Conservation (phyloP, 805 yeast genomes). For the Lipomyces mesembrius region DNA sequence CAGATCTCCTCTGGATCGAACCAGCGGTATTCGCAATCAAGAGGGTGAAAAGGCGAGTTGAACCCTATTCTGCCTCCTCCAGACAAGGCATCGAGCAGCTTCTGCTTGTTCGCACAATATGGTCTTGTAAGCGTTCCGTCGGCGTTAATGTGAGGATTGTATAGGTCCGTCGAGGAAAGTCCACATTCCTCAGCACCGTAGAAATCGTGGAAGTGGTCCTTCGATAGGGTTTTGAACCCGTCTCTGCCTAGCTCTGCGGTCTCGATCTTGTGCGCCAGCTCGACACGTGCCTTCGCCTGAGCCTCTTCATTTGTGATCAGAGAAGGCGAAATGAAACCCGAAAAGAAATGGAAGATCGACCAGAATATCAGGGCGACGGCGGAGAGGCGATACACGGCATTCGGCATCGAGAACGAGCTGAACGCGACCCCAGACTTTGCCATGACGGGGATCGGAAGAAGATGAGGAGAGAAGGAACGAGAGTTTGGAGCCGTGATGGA, state of each 20-base stretch:
- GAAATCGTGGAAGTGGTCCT: conserved; percentile 29
- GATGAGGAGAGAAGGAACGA: conserved; percentile 8
- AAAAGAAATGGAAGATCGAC: conserved; percentile 26
- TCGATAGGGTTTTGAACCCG: conserved; percentile 28
- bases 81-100: conserved; percentile 29
- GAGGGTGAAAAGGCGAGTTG: conserved; percentile 26
- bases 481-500: conserved; percentile 1
- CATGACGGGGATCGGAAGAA: conserved; percentile 18
- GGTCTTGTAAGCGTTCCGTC: conserved; percentile 33
- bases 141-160: conserved; percentile 32
- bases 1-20: conserved; percentile 36
- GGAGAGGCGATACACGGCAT: conserved; percentile 33
- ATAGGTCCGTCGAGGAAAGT: conserved; percentile 24
- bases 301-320: conserved; percentile 30
- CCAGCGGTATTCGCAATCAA: conserved; percentile 37
- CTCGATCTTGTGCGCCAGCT: conserved; percentile 27
- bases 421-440: conserved; percentile 26
- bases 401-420: conserved; percentile 27
- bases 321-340: conserved; percentile 15
- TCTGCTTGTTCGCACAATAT: conserved; percentile 26
- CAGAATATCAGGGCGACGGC: conserved; percentile 26
- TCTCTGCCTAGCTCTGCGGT: conserved; percentile 27
- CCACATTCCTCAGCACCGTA: conserved; percentile 37
- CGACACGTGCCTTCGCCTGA: conserved; percentile 31
- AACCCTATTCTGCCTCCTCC: conserved; percentile 27